A percentile compares a stretch with the other conserved stretches of the same genome.
Evolutionary conservation across 805 yeast species (phyloP).

Genomic region (Teunomyces kruisii): DNA sequence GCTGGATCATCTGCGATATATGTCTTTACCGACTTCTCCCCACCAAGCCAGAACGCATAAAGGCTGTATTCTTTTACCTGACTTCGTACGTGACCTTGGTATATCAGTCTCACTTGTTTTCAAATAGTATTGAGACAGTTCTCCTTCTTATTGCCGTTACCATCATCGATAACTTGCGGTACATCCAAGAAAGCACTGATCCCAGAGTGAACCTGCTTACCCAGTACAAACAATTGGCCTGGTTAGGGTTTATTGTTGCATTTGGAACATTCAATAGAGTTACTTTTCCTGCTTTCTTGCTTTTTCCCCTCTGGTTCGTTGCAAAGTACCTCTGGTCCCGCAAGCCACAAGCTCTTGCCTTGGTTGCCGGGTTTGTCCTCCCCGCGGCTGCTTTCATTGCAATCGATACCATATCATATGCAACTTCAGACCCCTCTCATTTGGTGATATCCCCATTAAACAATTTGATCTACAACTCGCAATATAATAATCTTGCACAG

Average conservation of each 20-base stretch:
- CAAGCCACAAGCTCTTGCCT: slow-evolving; percentile 29
- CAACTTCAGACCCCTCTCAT: slow-evolving; percentile 8
- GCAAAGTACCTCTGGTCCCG: slow-evolving; percentile 41
- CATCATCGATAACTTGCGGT: slow-evolving; percentile 46
- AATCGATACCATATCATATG: slow-evolving; percentile 50
- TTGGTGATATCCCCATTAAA: slow-evolving; percentile 70
- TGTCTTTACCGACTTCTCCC: slow-evolving; percentile 48
- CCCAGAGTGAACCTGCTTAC: background rate
- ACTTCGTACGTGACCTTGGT: slow-evolving; percentile 71
- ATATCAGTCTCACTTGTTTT: slow-evolving; percentile 83
- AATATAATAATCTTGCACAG: slow-evolving; percentile 53
- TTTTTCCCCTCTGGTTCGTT: slow-evolving; percentile 57
- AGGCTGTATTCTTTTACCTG: slow-evolving; percentile 50
- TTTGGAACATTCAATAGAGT: slow-evolving; percentile 83
- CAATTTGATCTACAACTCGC: slow-evolving; percentile 69
- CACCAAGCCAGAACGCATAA: slow-evolving; percentile 48
- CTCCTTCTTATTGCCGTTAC: slow-evolving; percentile 51
- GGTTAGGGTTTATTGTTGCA: slow-evolving; percentile 51
- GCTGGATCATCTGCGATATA: slow-evolving; percentile 39
- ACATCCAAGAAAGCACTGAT: slow-evolving; percentile 5
- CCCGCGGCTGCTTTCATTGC: slow-evolving; percentile 40
- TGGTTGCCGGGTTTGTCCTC: slow-evolving; percentile 28
- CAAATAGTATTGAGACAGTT: slow-evolving; percentile 79
- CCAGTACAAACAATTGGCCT: slow-evolving; percentile 10
- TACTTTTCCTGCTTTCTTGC: slow-evolving; percentile 75